Percentiles rank a stretch among this genome's conserved stretches.
phyloP scores from a whole-genome alignment of 2,329 filamentous ascomycete genomes.

The Stagonosporopsis vannaccii region DNA sequence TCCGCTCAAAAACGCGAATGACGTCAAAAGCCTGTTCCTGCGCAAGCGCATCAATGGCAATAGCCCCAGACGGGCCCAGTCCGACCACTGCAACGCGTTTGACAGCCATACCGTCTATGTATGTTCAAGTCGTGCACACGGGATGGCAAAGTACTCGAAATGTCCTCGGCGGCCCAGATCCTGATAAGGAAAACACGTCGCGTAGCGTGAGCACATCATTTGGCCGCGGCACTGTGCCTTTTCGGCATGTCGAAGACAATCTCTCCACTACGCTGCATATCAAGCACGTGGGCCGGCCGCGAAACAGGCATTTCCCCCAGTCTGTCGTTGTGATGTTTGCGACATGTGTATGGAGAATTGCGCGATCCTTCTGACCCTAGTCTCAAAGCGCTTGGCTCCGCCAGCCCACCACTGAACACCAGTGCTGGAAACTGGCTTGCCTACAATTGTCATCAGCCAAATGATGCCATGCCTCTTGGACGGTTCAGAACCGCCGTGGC shows the following conservation, averaged over 20 bases:
- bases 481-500: neutral
- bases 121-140: neutral
- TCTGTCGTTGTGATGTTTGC: constrained; percentile 20
- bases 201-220: constrained; percentile 8
- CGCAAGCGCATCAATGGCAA: constrained; percentile 66
- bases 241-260: neutral
- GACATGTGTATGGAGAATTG: constrained; percentile 30
- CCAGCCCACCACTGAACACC: constrained; percentile 12
- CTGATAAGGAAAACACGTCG: constrained; percentile 12
- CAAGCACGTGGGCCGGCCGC: neutral
- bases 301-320: constrained; percentile 4
- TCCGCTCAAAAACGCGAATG: constrained; percentile 68
- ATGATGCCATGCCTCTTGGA: constrained; percentile 5
- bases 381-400: constrained; percentile 17
- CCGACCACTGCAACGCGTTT: constrained; percentile 66
- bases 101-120: constrained; percentile 16
- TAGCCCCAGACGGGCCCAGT: constrained; percentile 66
- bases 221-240: constrained; percentile 1
- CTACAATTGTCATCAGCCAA: neutral
- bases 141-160: neutral
- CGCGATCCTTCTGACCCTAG: constrained; percentile 28
- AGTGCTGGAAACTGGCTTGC: neutral
- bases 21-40: constrained; percentile 66
- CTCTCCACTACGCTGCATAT: constrained; percentile 1
- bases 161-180: constrained; percentile 3